Percentiles rank a stretch among this genome's conserved stretches.
These are phyloP conservation scores for Plantago ovata DNA, from an alignment of 257 asterid species.

Conservation along the genomic window DNA sequence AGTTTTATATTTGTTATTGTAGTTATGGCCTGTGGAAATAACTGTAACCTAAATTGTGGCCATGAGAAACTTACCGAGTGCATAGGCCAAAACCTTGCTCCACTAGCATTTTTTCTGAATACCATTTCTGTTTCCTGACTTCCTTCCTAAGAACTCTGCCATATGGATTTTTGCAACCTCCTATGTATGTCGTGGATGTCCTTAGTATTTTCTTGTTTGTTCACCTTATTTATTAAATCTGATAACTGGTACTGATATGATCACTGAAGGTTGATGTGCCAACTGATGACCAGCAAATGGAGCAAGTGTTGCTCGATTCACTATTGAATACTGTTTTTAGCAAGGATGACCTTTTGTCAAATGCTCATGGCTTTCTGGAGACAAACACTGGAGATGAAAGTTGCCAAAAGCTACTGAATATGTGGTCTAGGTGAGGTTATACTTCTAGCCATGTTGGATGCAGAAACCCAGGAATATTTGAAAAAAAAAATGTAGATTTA, in stretches of 20 bases:
- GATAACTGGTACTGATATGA: slow-evolving; percentile 16
- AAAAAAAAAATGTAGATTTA: too few species aligned
- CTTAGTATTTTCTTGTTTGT: neutral
- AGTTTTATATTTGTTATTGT: too few species aligned
- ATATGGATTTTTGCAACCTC: too few species aligned
- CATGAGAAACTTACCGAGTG: slow-evolving; percentile 1
- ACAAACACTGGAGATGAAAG: slow-evolving; percentile 52
- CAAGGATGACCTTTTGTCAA: slow-evolving; percentile 46
- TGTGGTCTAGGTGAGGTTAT: slow-evolving; percentile 55
- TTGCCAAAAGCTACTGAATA: slow-evolving; percentile 48
- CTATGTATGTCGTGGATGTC: too few species aligned
- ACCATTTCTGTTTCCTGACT: neutral
- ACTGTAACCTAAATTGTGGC: neutral
- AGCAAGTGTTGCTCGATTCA: slow-evolving; percentile 51
- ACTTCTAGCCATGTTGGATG: neutral
- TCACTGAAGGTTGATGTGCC: slow-evolving; percentile 50
- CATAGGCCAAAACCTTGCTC: neutral
- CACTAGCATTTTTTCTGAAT: neutral
- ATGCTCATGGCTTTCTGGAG: slow-evolving; percentile 61
- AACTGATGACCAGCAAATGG: slow-evolving; percentile 34
- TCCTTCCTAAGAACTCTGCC: too few species aligned
- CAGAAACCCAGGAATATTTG: neutral
- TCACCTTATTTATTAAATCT: slow-evolving; percentile 7
- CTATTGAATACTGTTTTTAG: slow-evolving; percentile 45
- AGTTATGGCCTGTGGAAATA: neutral